Base-by-base conservation (phyloP, 2,329 filamentous ascomycete species). In the Trichoderma atroviride region DNA sequence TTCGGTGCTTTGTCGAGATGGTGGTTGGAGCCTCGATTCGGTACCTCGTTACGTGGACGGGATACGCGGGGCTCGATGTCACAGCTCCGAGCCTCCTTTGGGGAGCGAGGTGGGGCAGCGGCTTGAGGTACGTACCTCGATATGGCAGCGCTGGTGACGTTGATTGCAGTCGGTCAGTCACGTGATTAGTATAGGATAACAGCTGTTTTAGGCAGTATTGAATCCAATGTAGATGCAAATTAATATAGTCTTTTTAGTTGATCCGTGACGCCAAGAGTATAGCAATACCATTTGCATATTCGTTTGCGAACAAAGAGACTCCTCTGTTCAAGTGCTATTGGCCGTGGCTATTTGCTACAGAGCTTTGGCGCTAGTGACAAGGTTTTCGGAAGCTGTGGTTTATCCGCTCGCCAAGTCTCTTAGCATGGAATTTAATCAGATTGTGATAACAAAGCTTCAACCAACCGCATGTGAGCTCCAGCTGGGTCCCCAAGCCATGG, bases 1-100 rank as follows among this genome's bases (percentile, higher is more conserved):
- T 62, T 59, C 64, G 62, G 37, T 56, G 40, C 16, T 43, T 43
- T 61, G 63, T 68, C 43, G 62, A 24, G 47, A 24, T 50, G 47
- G 47, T 13, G 47, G 47, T 50, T 24, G 47, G 47, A 50, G 47
- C 47, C 47, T 50, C 22, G 47, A 43, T 50, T 24, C 47, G 47
- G 47, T 50, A 50, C 47, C 24, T 50, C 22, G 22, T 50, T 50
- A 50, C 47, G 47, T 50, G 47, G 47, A 50, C 47, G 47, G 47
- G 47, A 50, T 50, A 50, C 47, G 47, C 47, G 47, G 47, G 47
- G 47, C 47, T 50, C 47, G 47, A 50, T 50, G 47, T 50, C 47
- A 50, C 47, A 50, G 47, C 47, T 50, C 22, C 47, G 47, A 24
- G 47, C 22, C 47, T 50, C 47, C 47, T 50, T 50, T 50, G 47